phyloP scores from a whole-genome alignment of 345 rosid genomes.

The Acer saccharum region DNA sequence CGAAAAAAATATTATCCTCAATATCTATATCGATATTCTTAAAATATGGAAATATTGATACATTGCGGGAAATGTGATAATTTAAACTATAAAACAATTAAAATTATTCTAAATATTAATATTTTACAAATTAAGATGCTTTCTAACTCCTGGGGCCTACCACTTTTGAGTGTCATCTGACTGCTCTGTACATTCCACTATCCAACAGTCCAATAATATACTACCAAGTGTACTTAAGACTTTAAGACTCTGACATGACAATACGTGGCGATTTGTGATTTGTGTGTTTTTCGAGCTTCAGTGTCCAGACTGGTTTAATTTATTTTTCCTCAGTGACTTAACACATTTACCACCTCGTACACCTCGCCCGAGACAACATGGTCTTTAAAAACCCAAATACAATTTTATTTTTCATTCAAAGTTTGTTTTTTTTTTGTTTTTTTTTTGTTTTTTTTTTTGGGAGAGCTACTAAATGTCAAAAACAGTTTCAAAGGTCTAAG shows the following conservation, averaged over 20 bases:
- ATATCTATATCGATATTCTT: no score
- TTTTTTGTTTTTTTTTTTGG: no score
- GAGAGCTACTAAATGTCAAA: not conserved
- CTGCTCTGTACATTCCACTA: not conserved
- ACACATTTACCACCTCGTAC: slow-evolving; percentile 10
- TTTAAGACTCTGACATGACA: no score
- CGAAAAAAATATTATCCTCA: no score
- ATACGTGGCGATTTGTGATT: not conserved
- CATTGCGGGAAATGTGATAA: no score
- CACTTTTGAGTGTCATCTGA: no score
- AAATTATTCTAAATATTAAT: no score
- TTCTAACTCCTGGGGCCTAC: no score
- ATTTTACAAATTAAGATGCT: no score
- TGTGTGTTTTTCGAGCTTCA: not conserved
- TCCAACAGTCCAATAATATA: not conserved
- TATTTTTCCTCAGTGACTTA: not conserved
- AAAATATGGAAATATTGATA: no score
- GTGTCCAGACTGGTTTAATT: not conserved
- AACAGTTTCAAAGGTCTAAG: not conserved
- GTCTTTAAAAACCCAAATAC: not conserved
- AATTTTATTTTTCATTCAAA: not conserved
- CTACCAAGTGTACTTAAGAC: not conserved
- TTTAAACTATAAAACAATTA: no score
- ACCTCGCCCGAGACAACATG: not conserved
- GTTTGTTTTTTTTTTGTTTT: no score